phyloP scores from a whole-genome alignment of 192 early-diverging fungal species.

The Physocladia obscura region DNA sequence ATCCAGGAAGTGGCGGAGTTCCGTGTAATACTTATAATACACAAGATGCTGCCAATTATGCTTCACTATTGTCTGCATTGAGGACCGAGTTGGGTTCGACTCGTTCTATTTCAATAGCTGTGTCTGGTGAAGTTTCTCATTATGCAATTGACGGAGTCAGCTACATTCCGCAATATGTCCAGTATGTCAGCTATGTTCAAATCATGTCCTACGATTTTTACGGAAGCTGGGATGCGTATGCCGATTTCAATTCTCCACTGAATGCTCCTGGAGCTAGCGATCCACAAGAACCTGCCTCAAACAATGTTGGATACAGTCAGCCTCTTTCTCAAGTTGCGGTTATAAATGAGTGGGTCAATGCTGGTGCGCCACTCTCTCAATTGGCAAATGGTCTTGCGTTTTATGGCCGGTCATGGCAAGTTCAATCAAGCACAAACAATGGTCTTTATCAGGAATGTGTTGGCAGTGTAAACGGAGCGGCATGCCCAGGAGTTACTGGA shows the following conservation, averaged over 20 bases:
- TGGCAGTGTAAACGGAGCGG: neutral
- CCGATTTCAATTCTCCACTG: slow-evolving; percentile 27
- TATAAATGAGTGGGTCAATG: slow-evolving; percentile 5
- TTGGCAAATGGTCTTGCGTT: slow-evolving; percentile 10
- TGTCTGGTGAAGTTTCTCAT: neutral
- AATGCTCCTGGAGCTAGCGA: slow-evolving; percentile 15
- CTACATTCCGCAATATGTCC: slow-evolving; percentile 6
- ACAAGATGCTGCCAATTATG: slow-evolving; percentile 23
- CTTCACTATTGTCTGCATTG: neutral
- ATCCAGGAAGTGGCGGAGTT: slow-evolving; percentile 20
- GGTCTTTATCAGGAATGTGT: slow-evolving; percentile 20
- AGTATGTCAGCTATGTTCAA: slow-evolving; percentile 12
- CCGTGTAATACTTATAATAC: slow-evolving; percentile 8
- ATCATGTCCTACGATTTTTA: slow-evolving; percentile 30
- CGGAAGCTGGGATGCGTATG: slow-evolving; percentile 13
- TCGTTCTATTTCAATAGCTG: slow-evolving; percentile 26
- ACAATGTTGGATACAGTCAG: slow-evolving; percentile 18
- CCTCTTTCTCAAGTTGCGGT: slow-evolving; percentile 3
- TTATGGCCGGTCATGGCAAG: slow-evolving; percentile 24
- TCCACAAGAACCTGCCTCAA: slow-evolving; percentile 3
- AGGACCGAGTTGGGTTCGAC: slow-evolving; percentile 19
- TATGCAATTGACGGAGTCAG: slow-evolving; percentile 11
- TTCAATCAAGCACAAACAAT: slow-evolving; percentile 12
- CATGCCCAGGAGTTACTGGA: neutral
- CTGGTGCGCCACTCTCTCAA: slow-evolving; percentile 12